phyloP scores from a whole-genome alignment of 176 grass and related monocot species.

The Calamus simplicifolius region DNA sequence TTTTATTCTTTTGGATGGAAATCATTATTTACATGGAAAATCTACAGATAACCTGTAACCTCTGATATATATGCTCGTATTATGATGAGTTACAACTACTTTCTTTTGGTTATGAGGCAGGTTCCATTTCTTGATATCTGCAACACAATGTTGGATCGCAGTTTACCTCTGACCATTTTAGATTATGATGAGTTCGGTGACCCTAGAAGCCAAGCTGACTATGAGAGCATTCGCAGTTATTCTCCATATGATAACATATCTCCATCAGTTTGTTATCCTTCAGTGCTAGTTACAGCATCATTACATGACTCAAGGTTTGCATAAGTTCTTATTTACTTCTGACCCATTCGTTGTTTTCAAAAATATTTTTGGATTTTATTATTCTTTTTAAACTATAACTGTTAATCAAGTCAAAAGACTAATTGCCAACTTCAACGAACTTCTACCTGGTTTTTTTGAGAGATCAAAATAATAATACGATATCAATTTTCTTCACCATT shows the following conservation, averaged over 20 bases:
- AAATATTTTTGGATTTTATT: not conserved
- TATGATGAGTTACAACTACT: not conserved
- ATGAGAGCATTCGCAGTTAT: constrained; percentile 58
- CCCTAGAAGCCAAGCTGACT: constrained; percentile 55
- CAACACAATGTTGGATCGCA: constrained; percentile 80
- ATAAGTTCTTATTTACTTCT: not conserved
- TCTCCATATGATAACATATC: constrained; percentile 81
- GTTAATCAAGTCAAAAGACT: too few species aligned
- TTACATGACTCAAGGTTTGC: constrained; percentile 75
- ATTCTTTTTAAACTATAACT: not conserved
- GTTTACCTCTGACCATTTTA: constrained; percentile 91
- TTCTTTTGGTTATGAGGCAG: constrained; percentile 29
- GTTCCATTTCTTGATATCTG: constrained; percentile 94
- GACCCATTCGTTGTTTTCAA: too few species aligned
- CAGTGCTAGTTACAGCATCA: constrained; percentile 62
- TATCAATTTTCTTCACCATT: too few species aligned
- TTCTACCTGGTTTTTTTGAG: too few species aligned
- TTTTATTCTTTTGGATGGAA: too few species aligned
- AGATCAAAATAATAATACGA: too few species aligned
- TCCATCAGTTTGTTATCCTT: constrained; percentile 58
- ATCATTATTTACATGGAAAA: too few species aligned
- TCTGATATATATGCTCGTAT: not conserved
- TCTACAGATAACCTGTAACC: not conserved
- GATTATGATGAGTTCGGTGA: constrained; percentile 94
- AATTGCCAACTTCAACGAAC: too few species aligned